Evolutionary conservation across 2,329 filamentous ascomycete species (phyloP), one percentile per base, ranked within the genome.

Genomic region (Sclerotinia trifoliorum): DNA sequence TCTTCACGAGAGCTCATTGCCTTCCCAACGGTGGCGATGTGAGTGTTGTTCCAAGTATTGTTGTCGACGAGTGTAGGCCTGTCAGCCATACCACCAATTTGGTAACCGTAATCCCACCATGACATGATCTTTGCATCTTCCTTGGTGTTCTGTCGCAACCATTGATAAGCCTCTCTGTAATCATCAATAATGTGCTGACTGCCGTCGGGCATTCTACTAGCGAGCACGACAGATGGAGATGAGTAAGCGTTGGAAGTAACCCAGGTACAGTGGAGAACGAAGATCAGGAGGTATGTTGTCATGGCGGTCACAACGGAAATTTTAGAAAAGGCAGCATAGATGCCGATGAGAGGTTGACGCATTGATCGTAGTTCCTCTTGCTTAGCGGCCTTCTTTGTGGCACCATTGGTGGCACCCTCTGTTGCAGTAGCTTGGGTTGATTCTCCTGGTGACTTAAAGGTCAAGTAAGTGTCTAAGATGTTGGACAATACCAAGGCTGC

Each of bases 41-140:
- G 95, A 10, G 95, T 99, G 83, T 99, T 99, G 85, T 99, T 99
- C 95, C 95, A 99, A 2, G 95, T 99, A 83, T 99, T 99, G 85
- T 99, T 99, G 84, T 99, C 95, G 46, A 99, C 95, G 46, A 99
- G 85, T 1, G 95, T 99, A 46, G 95, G 95, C 66, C 95, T 88
- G 80, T 99, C 95, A 62, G 95, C 95, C 95, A 99, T 99, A 74
- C 95, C 95, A 82, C 95, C 95, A 80, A 99, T 99, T 82, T 99
- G 95, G 83, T 99, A 99, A 73, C 95, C 95, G 77, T 99, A 99
- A 79, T 99, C 95, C 95, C 95, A 99, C 95, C 95, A 99, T 1
- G 94, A 95, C 94, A 98, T 98, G 78, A 99, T 91, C 86, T 98
- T 99, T 78, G 96, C 94, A 75, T 97, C 92, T 73, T 94, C 87